phyloP scores from a whole-genome alignment of 202 grass and related monocot species.

The Eragrostis tef region DNA sequence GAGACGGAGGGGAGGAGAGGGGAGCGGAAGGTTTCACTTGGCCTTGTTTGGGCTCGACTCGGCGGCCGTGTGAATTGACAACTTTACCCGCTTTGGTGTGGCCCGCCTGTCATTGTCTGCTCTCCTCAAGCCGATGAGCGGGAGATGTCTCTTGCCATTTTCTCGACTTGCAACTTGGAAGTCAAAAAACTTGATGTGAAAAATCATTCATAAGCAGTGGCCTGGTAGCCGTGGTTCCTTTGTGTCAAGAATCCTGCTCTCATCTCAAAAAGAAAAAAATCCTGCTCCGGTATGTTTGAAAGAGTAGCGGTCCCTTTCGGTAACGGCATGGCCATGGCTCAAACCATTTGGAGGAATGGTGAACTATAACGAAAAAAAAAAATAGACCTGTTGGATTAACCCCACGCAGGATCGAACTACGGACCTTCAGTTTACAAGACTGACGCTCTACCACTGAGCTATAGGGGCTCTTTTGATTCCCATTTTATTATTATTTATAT shows the following conservation, averaged over 20 bases:
- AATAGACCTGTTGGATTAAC: neutral
- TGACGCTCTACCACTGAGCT: slow-evolving; percentile 95
- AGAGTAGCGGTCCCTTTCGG: no score
- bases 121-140: neutral
- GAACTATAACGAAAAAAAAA: no score
- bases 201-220: no score
- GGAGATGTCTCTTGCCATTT: neutral
- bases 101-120: slow-evolving; percentile 10
- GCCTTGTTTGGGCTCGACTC: neutral
- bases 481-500: no score
- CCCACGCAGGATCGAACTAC: slow-evolving; percentile 69
- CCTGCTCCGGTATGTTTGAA: no score
- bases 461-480: slow-evolving; percentile 60
- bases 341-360: no score
- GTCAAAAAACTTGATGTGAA: no score
- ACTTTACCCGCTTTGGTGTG: neutral
- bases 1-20: slow-evolving; percentile 15
- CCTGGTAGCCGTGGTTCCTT: no score
- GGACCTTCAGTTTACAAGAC: slow-evolving; percentile 85
- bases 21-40: neutral
- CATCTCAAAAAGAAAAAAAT: no score
- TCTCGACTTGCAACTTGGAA: neutral
- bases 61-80: neutral
- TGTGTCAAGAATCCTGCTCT: no score
- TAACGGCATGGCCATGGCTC: no score